Percentiles rank a stretch among this genome's conserved stretches.
These are phyloP conservation scores for Polyplosphaeria fusca DNA, from an alignment of 495 filamentous ascomycete species.

Conservation along the genomic window DNA sequence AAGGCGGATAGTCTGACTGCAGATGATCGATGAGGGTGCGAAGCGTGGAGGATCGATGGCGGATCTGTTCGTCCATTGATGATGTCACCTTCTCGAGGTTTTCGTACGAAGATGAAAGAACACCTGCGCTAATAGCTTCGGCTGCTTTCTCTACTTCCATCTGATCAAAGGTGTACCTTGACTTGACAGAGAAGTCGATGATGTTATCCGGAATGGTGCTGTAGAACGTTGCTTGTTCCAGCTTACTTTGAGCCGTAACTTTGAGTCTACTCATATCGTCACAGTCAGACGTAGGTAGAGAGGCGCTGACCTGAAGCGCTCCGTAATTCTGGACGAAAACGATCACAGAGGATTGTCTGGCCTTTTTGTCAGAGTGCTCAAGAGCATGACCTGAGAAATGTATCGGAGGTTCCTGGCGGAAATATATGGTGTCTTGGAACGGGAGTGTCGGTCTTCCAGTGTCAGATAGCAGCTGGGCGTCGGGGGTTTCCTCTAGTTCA, in stretches of 20 bases:
- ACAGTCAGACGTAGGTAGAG: conserved; percentile 47
- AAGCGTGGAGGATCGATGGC: conserved; percentile 64
- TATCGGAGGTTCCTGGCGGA: conserved; percentile 61
- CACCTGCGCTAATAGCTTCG: conserved; percentile 71
- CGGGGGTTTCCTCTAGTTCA: conserved; percentile 58
- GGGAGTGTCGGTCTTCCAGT: conserved; percentile 52
- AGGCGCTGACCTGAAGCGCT: conserved; percentile 66
- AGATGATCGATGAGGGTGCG: conserved; percentile 68
- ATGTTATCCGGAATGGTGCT: conserved; percentile 75
- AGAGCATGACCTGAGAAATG: conserved; percentile 48
- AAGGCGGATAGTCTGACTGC: conserved; percentile 49
- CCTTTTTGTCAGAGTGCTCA: conserved; percentile 42
- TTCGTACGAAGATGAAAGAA: conserved; percentile 69
- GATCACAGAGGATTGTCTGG: conserved; percentile 60
- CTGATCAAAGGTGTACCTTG: conserved; percentile 59
- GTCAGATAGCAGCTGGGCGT: conserved; percentile 65
- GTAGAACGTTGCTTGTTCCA: conserved; percentile 94
- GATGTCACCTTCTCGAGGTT: conserved; percentile 68
- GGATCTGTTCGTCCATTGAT: conserved; percentile 77
- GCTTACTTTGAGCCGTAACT: conserved; percentile 77
- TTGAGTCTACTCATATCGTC: conserved; percentile 41
- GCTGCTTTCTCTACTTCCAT: conserved; percentile 76
- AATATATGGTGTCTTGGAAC: conserved; percentile 82
- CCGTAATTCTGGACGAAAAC: conserved; percentile 78
- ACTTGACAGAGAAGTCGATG: conserved; percentile 66